Conservation (phyloP, 805 yeast genomes). For the Candida endomychidarum region DNA sequence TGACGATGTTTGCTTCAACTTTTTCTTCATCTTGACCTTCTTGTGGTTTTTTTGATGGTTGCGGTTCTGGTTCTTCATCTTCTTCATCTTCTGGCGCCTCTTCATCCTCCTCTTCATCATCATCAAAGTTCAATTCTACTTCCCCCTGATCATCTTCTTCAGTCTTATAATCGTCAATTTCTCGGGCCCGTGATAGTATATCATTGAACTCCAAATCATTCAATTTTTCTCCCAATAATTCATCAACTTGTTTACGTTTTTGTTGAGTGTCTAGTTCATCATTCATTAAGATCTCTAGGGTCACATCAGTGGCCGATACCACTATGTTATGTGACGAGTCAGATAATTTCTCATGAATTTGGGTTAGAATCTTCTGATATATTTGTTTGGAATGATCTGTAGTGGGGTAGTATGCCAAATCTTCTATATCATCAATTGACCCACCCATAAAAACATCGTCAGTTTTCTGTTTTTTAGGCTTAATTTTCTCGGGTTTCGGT, state of each 20-base stretch:
- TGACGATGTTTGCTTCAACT: not conserved
- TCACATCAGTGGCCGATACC: conserved; percentile 67
- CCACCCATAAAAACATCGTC: not conserved
- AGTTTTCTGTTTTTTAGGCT: not conserved
- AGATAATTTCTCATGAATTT: conserved; percentile 57
- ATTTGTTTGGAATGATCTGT: conserved; percentile 48
- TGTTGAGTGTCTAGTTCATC: conserved; percentile 41
- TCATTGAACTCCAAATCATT: conserved; percentile 47
- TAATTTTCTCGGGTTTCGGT: not conserved
- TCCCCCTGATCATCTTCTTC: conserved; percentile 23
- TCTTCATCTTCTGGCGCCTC: conserved; percentile 28
- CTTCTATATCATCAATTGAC: conserved; percentile 33
- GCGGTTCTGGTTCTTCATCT: conserved; percentile 4
- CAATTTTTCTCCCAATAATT: conserved; percentile 41
- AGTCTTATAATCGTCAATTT: conserved; percentile 50
- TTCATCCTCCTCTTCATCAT: conserved; percentile 28
- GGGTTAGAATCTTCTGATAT: conserved; percentile 57
- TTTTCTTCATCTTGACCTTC: not conserved
- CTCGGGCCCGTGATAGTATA: conserved; percentile 42
- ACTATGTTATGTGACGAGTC: conserved; percentile 79
- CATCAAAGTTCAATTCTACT: conserved; percentile 41
- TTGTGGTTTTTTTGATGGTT: not conserved
- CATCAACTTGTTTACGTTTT: conserved; percentile 52
- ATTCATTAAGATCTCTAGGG: conserved; percentile 54
- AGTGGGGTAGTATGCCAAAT: conserved; percentile 62